Evolutionary conservation across 352 stramenopile genomes (phyloP).

Genomic region (Pythium insidiosum): DNA sequence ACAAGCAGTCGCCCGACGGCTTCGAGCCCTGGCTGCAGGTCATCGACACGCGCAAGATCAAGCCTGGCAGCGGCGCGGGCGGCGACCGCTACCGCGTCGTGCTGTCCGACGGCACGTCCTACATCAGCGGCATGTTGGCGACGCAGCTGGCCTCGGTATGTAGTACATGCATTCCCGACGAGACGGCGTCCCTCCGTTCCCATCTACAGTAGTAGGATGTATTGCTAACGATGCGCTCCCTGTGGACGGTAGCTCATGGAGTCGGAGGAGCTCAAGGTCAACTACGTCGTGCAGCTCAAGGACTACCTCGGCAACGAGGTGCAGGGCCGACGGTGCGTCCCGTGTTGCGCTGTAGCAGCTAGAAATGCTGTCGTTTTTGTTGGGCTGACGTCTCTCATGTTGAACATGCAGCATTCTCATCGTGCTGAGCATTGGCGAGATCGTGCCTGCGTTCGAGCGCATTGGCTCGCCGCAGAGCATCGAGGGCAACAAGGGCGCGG

Average conservation of each 20-base stretch:
- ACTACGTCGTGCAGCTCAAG: constrained; percentile 82
- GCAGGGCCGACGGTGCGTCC: constrained; percentile 47
- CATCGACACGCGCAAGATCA: constrained; percentile 87
- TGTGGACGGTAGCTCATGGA: constrained; percentile 53
- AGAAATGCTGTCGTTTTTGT: neutral
- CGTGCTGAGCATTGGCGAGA: constrained; percentile 73
- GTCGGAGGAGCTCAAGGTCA: constrained; percentile 68
- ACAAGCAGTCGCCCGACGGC: constrained; percentile 71
- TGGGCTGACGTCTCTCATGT: neutral
- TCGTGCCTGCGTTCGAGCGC: constrained; percentile 62
- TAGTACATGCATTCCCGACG: neutral
- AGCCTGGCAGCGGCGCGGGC: constrained; percentile 57
- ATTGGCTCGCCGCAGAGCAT: constrained; percentile 74
- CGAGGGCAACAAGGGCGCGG: constrained; percentile 45
- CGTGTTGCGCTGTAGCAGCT: neutral
- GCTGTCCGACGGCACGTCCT: constrained; percentile 69
- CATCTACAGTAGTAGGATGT: neutral
- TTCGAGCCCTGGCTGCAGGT: constrained; percentile 85
- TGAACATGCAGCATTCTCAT: constrained; percentile 58
- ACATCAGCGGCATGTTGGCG: constrained; percentile 84
- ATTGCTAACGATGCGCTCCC: neutral
- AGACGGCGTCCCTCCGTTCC: neutral
- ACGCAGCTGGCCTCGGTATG: constrained; percentile 70
- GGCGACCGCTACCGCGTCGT: constrained; percentile 79
- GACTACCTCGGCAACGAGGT: constrained; percentile 82